These are phyloP conservation scores for Meyerozyma carpophila DNA, from an alignment of 1,139 yeast genomes.

Conservation along the genomic window DNA sequence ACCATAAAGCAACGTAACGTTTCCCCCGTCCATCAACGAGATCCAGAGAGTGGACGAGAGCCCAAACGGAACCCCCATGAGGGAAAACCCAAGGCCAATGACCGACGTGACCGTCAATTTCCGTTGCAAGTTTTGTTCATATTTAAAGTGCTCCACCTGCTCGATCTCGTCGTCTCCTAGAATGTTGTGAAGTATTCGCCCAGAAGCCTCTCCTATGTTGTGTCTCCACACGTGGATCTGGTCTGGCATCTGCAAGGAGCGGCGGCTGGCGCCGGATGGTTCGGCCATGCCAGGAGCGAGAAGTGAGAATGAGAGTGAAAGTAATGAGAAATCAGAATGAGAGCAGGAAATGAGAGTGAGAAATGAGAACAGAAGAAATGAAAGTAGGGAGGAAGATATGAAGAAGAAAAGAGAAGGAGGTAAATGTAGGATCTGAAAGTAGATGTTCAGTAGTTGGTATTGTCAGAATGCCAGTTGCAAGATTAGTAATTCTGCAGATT, in stretches of 20 bases:
- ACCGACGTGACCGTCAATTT: constrained; percentile 62
- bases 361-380: too few relatives aligned
- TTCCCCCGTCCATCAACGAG: constrained; percentile 67
- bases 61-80: constrained; percentile 78
- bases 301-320: background rate
- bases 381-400: too few relatives aligned
- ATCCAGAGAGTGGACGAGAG: constrained; percentile 66
- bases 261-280: background rate
- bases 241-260: background rate
- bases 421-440: background rate
- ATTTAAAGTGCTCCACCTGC: constrained; percentile 62
- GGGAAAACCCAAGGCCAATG: constrained; percentile 67
- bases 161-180: constrained; percentile 46
- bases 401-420: background rate
- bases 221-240: constrained; percentile 1
- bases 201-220: constrained; percentile 1
- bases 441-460: too few relatives aligned
- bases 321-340: background rate
- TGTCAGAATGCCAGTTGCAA: too few relatives aligned
- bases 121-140: constrained; percentile 63
- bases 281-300: background rate
- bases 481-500: too few relatives aligned
- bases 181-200: constrained; percentile 1
- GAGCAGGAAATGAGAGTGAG: too few relatives aligned
- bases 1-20: constrained; percentile 66